Conservation (phyloP, 78 protist species). For the Dictyostelium discoideum region dicty_2.7 NC_007089.4:6349001-6349500, state of each 20-base stretch:
- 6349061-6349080: background rate
- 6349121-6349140: slow-evolving; percentile 25
- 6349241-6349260: background rate
- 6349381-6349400: slow-evolving; percentile 11
- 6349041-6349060: background rate
- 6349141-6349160: background rate
- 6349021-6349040: background rate
- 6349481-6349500: background rate
- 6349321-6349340: background rate
- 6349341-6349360: background rate
- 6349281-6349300: background rate
- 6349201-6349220: background rate
- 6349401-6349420: slow-evolving; percentile 35
- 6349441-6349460: background rate
- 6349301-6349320: slow-evolving; percentile 53
- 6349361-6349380: background rate
- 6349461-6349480: too few relatives aligned
- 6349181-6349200: background rate
- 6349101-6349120: background rate
- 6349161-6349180: slow-evolving; percentile 44
- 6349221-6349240: background rate
- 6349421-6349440: background rate
- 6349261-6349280: background rate
- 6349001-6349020: background rate
- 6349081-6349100: background rate